Percentiles rank a stretch among this genome's conserved stretches.
phyloP scores from a whole-genome alignment of 306 rosid species.

The Vicia villosa region DNA sequence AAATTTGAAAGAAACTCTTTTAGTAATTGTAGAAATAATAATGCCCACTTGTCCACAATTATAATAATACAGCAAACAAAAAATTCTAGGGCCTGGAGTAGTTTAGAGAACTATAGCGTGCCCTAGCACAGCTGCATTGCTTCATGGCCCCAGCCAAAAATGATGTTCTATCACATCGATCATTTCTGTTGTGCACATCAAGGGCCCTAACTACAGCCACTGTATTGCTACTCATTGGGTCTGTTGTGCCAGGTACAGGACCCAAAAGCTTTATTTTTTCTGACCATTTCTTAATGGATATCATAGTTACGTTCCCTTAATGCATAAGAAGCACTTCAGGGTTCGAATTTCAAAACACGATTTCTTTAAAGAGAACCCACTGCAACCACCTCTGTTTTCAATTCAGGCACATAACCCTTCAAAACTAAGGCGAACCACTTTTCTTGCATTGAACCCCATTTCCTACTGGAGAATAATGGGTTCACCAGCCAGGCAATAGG shows the following conservation, averaged over 20 bases:
- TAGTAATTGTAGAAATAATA: slow-evolving; percentile 19
- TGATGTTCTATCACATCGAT: background rate
- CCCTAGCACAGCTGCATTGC: slow-evolving; percentile 9
- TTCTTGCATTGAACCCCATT: background rate
- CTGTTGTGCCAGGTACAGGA: background rate
- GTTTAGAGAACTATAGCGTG: slow-evolving; percentile 6
- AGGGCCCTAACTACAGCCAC: background rate
- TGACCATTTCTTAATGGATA: background rate
- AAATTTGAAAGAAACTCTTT: slow-evolving; percentile 19
- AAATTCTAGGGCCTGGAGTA: background rate
- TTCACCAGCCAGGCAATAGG: background rate
- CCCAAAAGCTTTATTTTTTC: background rate
- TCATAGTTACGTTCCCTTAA: background rate
- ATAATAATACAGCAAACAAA: slow-evolving; percentile 4
- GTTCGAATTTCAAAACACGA: background rate
- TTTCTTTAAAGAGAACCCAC: background rate
- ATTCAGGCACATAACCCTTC: slow-evolving; percentile 21
- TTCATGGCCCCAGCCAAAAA: slow-evolving; percentile 7
- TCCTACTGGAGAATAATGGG: background rate
- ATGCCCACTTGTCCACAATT: background rate
- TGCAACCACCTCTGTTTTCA: background rate
- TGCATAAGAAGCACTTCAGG: slow-evolving; percentile 2
- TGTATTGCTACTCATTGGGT: slow-evolving; percentile 3
- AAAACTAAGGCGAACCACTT: background rate
- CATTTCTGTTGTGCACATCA: slow-evolving; percentile 3